phyloP scores from a whole-genome alignment of 495 filamentous ascomycete genomes.

The Penicillium angulare region DNA sequence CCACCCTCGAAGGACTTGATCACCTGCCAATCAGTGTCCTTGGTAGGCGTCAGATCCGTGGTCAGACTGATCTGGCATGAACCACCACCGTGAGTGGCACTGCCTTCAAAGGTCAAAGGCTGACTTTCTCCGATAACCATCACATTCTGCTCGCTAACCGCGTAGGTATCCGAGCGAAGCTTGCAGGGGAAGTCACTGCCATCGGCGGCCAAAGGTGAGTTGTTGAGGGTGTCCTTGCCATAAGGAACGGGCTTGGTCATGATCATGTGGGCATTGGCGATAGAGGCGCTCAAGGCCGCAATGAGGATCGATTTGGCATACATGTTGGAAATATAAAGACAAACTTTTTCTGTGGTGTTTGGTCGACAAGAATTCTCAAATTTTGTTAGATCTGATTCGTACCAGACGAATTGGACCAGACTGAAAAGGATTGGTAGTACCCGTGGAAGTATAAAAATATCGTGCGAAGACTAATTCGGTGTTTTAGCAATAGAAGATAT shows the following conservation, averaged over 20 bases:
- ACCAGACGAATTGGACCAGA: constrained; percentile 41
- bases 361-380: constrained; percentile 24
- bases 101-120: constrained; percentile 32
- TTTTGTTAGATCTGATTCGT: constrained; percentile 32
- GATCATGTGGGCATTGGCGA: constrained; percentile 62
- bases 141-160: constrained; percentile 25
- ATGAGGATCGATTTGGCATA: constrained; percentile 37
- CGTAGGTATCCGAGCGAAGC: constrained; percentile 24
- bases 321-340: constrained; percentile 35
- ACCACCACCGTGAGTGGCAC: constrained; percentile 81
- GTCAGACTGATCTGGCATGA: constrained; percentile 86
- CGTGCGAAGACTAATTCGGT: no score
- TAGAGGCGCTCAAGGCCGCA: constrained; percentile 48
- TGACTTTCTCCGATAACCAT: constrained; percentile 31
- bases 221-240: constrained; percentile 47
- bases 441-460: constrained; percentile 5
- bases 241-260: constrained; percentile 71
- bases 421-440: constrained; percentile 23
- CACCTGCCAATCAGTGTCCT: constrained; percentile 63
- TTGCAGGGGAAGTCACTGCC: constrained; percentile 84
- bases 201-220: constrained; percentile 56
- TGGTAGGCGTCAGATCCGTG: constrained; percentile 61
- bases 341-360: constrained; percentile 9
- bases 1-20: constrained; percentile 80
- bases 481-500: constrained; percentile 2